phyloP scores from a whole-genome alignment of 169 alveolate genomes.

The Plasmodium falciparum region DNA sequence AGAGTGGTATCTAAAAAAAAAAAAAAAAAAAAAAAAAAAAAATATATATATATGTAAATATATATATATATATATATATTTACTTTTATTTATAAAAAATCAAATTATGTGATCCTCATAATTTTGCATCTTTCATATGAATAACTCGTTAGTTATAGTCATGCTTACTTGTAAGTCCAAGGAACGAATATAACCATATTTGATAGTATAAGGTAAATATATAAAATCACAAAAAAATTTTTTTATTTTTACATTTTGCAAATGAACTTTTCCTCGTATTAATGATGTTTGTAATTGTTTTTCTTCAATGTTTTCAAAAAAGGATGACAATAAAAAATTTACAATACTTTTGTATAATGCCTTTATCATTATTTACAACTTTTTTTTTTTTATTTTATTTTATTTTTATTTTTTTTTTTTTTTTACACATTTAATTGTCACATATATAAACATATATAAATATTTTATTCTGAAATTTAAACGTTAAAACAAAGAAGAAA shows the following conservation, averaged over 20 bases:
- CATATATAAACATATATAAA: neutral
- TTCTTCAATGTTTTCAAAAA: constrained; percentile 67
- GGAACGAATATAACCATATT: constrained; percentile 70
- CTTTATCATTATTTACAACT: constrained; percentile 40
- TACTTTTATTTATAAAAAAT: too few relatives aligned
- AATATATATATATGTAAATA: too few relatives aligned
- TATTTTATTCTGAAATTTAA: neutral
- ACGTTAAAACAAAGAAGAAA: neutral
- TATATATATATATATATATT: neutral
- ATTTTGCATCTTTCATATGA: too few relatives aligned
- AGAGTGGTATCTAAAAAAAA: constrained; percentile 27
- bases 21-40: too few relatives aligned
- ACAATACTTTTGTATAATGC: constrained; percentile 61
- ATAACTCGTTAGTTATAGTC: too few relatives aligned
- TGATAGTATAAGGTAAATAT: constrained; percentile 50
- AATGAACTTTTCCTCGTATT: constrained; percentile 54
- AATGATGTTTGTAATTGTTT: constrained; percentile 63
- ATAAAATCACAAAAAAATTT: constrained; percentile 27
- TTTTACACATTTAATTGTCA: neutral
- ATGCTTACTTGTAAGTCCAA: constrained; percentile 45
- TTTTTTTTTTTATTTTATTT: too few relatives aligned
- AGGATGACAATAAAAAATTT: constrained; percentile 55
- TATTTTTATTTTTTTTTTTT: too few relatives aligned
- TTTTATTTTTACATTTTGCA: constrained; percentile 65
- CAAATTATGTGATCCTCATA: too few relatives aligned